These are phyloP conservation scores for Calcarisporium arbuscula DNA, from an alignment of 2,329 filamentous ascomycete species.

Conservation along the genomic window DNA sequence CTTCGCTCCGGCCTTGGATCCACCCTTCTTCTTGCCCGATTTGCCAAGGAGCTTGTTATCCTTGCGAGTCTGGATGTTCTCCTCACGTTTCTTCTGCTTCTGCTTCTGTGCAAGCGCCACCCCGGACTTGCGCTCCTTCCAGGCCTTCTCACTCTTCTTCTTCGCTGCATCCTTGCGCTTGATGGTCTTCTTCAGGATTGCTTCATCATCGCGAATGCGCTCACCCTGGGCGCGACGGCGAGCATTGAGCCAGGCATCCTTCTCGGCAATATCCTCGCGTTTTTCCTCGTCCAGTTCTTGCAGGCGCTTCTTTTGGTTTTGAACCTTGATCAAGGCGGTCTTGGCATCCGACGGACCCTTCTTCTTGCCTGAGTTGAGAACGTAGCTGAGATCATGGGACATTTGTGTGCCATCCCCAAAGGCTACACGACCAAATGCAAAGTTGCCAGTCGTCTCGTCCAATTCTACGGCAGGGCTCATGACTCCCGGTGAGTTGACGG, in stretches of 20 bases:
- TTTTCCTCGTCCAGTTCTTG: conserved; percentile 71
- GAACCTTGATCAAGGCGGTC: conserved; percentile 76
- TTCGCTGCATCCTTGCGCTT: conserved; percentile 89
- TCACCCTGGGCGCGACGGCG: conserved; percentile 85
- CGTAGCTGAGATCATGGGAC: conserved; percentile 64
- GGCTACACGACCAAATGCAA: conserved; percentile 85
- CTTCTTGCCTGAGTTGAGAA: conserved; percentile 49
- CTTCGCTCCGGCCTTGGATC: conserved; percentile 18
- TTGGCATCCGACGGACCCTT: conserved; percentile 81
- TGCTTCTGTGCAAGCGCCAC: conserved; percentile 72
- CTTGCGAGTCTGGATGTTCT: conserved; percentile 66
- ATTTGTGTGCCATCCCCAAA: conserved; percentile 81
- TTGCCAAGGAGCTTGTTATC: conserved; percentile 63
- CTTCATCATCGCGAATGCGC: conserved; percentile 79
- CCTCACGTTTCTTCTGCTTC: conserved; percentile 75
- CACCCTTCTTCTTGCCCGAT: conserved; percentile 52
- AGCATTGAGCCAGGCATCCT: conserved; percentile 89
- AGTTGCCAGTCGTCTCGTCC: conserved; percentile 55
- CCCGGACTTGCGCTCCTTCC: conserved; percentile 66
- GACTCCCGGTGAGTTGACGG: conserved; percentile 55
- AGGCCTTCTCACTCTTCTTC: conserved; percentile 87
- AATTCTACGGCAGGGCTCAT: conserved; percentile 50
- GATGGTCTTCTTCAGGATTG: conserved; percentile 83
- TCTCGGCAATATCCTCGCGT: conserved; percentile 81
- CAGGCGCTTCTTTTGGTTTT: conserved; percentile 80